phyloP scores from a whole-genome alignment of 257 asterid species.

The Capsicum chinense region DNA sequence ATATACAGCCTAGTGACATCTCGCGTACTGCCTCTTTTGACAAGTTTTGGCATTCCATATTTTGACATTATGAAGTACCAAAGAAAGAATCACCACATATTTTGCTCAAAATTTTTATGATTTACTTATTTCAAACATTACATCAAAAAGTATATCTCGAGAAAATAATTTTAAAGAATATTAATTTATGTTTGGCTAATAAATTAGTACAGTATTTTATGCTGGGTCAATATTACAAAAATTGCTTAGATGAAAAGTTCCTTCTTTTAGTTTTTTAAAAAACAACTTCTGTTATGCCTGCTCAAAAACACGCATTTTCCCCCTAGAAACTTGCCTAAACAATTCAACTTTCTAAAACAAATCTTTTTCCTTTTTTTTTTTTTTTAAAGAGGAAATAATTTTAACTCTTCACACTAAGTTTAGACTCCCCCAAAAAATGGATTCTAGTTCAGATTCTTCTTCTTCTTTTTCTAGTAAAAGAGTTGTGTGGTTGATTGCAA shows the following conservation, averaged over 20 bases:
- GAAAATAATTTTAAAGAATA: background rate
- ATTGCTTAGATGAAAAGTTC: too few relatives aligned
- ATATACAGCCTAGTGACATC: too few relatives aligned
- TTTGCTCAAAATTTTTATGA: background rate
- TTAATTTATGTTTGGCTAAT: background rate
- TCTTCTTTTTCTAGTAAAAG: background rate
- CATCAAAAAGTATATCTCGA: too few relatives aligned
- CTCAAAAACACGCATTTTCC: background rate
- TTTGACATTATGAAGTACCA: too few relatives aligned
- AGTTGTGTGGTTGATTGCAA: conserved; percentile 45
- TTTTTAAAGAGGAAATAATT: background rate
- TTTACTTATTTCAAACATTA: background rate
- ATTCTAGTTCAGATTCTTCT: background rate
- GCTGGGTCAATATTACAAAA: background rate
- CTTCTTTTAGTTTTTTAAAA: background rate
- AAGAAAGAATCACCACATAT: background rate
- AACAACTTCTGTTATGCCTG: background rate
- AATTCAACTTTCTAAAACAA: background rate
- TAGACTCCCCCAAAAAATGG: background rate
- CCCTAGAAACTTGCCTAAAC: background rate
- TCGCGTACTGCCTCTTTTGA: too few relatives aligned
- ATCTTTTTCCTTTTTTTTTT: background rate
- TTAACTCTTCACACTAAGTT: background rate
- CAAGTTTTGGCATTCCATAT: too few relatives aligned
- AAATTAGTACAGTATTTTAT: background rate